A percentile compares a stretch with the other conserved stretches of the same genome.
phyloP scores from a whole-genome alignment of 73 alveolate species.

The Tetrahymena malaccensis region DNA sequence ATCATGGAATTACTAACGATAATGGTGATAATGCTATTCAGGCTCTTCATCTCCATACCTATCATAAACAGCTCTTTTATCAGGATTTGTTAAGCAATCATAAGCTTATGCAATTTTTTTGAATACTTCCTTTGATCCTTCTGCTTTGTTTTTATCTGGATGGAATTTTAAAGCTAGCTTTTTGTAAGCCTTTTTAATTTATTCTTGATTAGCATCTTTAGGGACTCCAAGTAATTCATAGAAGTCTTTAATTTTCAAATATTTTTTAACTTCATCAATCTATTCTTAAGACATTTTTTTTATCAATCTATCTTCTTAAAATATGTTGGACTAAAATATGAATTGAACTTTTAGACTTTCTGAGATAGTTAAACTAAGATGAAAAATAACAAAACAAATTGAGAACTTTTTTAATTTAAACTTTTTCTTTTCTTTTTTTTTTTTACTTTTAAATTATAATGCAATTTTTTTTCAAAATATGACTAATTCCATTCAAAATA shows the following conservation, averaged over 20 bases:
- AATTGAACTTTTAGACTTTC: not conserved
- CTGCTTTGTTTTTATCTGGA: conserved; percentile 77
- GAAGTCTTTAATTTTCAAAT: conserved; percentile 45
- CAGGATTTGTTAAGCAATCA: conserved; percentile 79
- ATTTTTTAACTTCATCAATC: not conserved
- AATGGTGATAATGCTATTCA: not conserved
- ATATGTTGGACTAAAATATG: not conserved
- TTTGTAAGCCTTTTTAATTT: conserved; percentile 85
- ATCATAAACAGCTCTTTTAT: conserved; percentile 86
- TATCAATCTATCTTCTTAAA: not conserved
- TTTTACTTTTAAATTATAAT: not conserved
- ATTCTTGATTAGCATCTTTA: conserved; percentile 69
- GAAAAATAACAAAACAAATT: not conserved
- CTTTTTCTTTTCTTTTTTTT: too few species aligned
- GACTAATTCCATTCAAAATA: not conserved
- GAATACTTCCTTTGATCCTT: conserved; percentile 81
- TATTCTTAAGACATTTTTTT: not conserved
- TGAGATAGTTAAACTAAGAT: not conserved
- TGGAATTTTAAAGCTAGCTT: conserved; percentile 90
- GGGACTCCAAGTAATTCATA: conserved; percentile 84
- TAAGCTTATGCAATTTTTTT: conserved; percentile 96
- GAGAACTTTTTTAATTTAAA: not conserved
- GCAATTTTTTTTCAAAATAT: not conserved
- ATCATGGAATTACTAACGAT: not conserved
- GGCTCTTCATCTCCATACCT: conserved; percentile 60